Evolutionary conservation across 306 rosid species (phyloP).

Genomic region (Prunus davidiana): DNA sequence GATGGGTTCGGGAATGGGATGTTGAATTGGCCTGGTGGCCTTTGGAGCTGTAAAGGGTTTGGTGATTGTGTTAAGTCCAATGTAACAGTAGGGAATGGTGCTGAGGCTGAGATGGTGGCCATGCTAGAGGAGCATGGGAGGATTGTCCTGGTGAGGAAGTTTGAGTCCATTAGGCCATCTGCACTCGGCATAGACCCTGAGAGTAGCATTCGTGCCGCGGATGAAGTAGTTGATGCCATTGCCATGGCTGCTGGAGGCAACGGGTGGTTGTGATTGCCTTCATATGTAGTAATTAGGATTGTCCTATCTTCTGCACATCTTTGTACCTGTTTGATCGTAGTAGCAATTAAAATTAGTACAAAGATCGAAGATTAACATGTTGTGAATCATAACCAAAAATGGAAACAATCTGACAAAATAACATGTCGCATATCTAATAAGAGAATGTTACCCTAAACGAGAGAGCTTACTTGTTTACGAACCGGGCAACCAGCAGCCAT

Average conservation of each 20-base stretch:
- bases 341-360: background rate
- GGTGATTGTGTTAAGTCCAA: conserved; percentile 71
- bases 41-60: conserved; percentile 51
- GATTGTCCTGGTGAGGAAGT: conserved; percentile 46
- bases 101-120: conserved; percentile 83
- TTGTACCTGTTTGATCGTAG: conserved; percentile 59
- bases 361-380: background rate
- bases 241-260: conserved; percentile 79
- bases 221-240: conserved; percentile 76
- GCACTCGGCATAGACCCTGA: conserved; percentile 80
- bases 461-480: conserved; percentile 67
- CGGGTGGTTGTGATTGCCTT: conserved; percentile 83
- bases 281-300: conserved; percentile 73
- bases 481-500: conserved; percentile 82
- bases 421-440: background rate
- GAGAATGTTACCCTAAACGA: background rate
- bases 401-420: background rate
- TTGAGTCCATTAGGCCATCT: conserved; percentile 54
- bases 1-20: conserved; percentile 39
- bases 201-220: conserved; percentile 74
- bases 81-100: conserved; percentile 88
- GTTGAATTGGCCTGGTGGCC: conserved; percentile 36
- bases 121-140: conserved; percentile 72
- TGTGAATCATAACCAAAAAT: too few species aligned
- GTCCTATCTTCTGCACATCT: conserved; percentile 78